Base-by-base conservation (phyloP, 1,139 yeast species). In the Kodamaea fungicola region DNA sequence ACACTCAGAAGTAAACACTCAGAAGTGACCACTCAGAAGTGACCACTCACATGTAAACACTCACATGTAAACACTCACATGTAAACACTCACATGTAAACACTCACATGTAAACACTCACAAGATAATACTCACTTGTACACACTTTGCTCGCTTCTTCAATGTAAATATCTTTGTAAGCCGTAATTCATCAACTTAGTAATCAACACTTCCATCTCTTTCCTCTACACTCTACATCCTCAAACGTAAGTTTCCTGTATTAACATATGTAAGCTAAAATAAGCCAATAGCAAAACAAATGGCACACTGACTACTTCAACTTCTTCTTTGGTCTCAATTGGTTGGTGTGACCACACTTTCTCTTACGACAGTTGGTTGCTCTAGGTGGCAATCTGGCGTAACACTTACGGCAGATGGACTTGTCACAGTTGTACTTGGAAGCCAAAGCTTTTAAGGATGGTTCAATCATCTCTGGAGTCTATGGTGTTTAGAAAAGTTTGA, bases 321-420 rank as follows among this genome's bases (percentile, higher is more conserved):
- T 92, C 95, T 92, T 92, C 96, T 90, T 90, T 78, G 97, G 97
- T 83, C 97, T 89, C 76, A 92, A 87, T 82, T 92, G 98, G 83
- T 92, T 92, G 74, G 96, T 81, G 95, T 92, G 98, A 67, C 98
- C 98, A 78, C 98, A 92, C 84, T 92, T 92, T 88, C 97, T 89
- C 97, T 92, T 92, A 83, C 98, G 89, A 84, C 98, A 92, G 96
- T 92, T 92, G 77, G 97, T 92, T 63, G 98, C 98, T 85, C 97
- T 92, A 75, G 97, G 96, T 68, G 98, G 98, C 70, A 92, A 89
- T 83, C 98, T 94, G 64, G 98, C 97, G 84, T 92, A 92, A 82
- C 98, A 92, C 75, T 89, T 87, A 78, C 98, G 95, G 83, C 98
- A 92, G 71, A 92, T 92, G 59, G 96, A 74, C 80, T 92, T 92